Evolutionary conservation across 164 flowering plant genomes (phyloP).

Genomic region (Umbellularia californica): DNA sequence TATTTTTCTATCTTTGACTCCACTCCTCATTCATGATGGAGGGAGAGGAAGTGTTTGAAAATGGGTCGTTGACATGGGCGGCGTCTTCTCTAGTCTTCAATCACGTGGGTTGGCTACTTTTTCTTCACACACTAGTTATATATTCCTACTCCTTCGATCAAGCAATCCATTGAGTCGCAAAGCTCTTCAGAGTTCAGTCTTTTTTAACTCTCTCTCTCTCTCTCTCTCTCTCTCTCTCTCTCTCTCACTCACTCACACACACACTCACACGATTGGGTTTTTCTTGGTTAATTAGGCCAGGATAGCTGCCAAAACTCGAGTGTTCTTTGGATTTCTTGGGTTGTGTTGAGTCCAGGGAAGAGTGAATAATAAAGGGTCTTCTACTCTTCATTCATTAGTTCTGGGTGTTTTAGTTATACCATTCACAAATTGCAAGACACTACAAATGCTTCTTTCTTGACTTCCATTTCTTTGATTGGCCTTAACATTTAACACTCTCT

Average conservation of each 20-base stretch:
- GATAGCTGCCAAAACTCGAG: no score
- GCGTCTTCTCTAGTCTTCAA: background rate
- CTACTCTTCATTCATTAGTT: background rate
- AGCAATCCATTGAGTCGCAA: background rate
- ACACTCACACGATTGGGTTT: no score
- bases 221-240: background rate
- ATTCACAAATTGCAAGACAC: background rate
- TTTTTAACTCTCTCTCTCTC: background rate
- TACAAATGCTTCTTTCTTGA: background rate
- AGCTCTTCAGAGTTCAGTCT: no score
- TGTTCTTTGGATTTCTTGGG: no score
- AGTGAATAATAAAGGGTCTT: background rate
- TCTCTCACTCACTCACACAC: no score
- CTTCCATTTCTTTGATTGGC: background rate
- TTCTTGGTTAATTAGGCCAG: no score
- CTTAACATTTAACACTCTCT: background rate
- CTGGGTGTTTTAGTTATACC: background rate
- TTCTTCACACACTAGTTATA: background rate
- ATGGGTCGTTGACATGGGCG: background rate
- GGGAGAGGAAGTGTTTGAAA: background rate
- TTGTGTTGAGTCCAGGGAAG: no score
- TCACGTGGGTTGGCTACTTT: no score
- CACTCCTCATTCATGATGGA: background rate
- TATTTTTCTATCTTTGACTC: background rate
- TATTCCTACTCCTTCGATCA: background rate